phyloP scores from a whole-genome alignment of 1,139 yeast genomes.

The Geotrichum aggregatum region DNA sequence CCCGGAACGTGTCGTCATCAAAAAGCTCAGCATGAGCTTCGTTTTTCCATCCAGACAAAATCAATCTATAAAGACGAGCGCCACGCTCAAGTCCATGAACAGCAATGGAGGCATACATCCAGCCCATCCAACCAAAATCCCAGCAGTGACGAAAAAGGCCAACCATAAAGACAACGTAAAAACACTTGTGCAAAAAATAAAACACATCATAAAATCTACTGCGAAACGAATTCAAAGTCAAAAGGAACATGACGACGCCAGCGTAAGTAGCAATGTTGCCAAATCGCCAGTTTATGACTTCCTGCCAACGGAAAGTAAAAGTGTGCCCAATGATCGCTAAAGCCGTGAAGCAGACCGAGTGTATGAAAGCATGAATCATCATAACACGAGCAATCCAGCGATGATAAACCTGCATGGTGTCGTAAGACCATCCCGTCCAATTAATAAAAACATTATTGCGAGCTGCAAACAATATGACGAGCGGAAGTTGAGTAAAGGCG shows the following conservation, averaged over 20 bases:
- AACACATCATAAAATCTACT: slow-evolving; percentile 44
- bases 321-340: slow-evolving; percentile 38
- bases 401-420: slow-evolving; percentile 59
- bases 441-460: slow-evolving; percentile 55
- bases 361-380: slow-evolving; percentile 46
- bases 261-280: slow-evolving; percentile 41
- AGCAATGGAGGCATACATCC: slow-evolving; percentile 39
- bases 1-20: slow-evolving; percentile 31
- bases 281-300: slow-evolving; percentile 46
- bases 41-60: slow-evolving; percentile 42
- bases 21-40: slow-evolving; percentile 38
- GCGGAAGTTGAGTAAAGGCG: slow-evolving; percentile 53
- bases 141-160: slow-evolving; percentile 41
- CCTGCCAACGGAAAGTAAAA: slow-evolving; percentile 39
- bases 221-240: slow-evolving; percentile 22
- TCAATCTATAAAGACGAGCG: slow-evolving; percentile 37
- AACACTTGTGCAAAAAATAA: slow-evolving; percentile 36
- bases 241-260: slow-evolving; percentile 39
- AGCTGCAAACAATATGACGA: slow-evolving; percentile 56
- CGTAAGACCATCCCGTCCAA: slow-evolving; percentile 60
- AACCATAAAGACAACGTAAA: slow-evolving; percentile 44
- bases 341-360: slow-evolving; percentile 36
- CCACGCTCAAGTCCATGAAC: slow-evolving; percentile 43
- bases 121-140: slow-evolving; percentile 51
- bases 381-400: slow-evolving; percentile 58